Conservation (phyloP, 2,329 filamentous ascomycete species). For the Calonectria multiphialidica region DNA sequence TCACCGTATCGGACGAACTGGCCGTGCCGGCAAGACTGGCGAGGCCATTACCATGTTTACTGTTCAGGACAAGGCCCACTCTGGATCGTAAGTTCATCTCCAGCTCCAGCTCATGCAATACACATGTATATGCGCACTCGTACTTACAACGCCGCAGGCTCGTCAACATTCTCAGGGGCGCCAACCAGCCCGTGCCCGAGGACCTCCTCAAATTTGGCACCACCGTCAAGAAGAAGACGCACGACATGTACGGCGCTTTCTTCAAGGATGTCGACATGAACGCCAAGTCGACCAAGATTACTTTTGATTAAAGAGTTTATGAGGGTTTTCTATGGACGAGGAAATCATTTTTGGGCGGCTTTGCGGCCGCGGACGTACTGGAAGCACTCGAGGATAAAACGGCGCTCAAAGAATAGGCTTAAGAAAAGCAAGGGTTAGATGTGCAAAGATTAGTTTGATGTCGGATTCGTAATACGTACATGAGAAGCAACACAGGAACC, state of each 20-base stretch:
- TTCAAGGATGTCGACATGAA: conserved; percentile 90
- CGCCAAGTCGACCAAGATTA: conserved; percentile 91
- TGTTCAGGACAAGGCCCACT: conserved; percentile 91
- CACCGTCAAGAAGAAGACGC: conserved; percentile 98
- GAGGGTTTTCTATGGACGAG: conserved; percentile 41
- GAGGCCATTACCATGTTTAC: conserved; percentile 95
- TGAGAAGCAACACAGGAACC: conserved; percentile 63
- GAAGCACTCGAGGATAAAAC: conserved; percentile 65
- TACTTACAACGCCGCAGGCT: conserved; percentile 64
- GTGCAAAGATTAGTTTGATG: conserved; percentile 29
- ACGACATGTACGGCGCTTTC: conserved; percentile 95
- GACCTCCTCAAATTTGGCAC: conserved; percentile 95
- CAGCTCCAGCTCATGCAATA: background rate
- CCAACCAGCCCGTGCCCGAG: conserved; percentile 90
- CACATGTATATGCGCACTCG: background rate
- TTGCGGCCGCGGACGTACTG: conserved; percentile 53
- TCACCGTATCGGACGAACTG: conserved; percentile 95
- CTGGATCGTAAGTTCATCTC: conserved; percentile 78
- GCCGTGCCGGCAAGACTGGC: conserved; percentile 90
- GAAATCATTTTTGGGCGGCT: conserved; percentile 45
- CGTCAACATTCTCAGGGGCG: conserved; percentile 95
- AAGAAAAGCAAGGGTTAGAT: conserved; percentile 35
- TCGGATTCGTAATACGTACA: conserved; percentile 66
- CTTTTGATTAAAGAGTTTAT: conserved; percentile 77
- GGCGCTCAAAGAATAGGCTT: conserved; percentile 67